Percentiles rank a stretch among this genome's conserved stretches.
Evolutionary conservation across 2,329 filamentous ascomycete genomes (phyloP).

Genomic region (Lanzia echinophila): DNA sequence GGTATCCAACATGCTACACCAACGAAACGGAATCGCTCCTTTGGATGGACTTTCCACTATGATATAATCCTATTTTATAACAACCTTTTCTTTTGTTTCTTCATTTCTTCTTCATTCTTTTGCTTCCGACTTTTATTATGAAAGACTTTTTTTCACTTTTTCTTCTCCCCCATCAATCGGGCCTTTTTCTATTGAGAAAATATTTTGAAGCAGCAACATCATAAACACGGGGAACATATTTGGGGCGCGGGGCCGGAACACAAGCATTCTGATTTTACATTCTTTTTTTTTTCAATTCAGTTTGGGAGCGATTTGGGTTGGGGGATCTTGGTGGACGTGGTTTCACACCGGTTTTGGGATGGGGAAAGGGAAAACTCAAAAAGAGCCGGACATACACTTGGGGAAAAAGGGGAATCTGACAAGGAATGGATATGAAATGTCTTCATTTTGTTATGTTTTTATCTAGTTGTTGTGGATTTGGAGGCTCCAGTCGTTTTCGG

Average conservation of each 20-base stretch:
- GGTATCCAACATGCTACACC: conserved; percentile 12
- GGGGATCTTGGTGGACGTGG: background rate
- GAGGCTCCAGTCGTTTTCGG: too few species aligned
- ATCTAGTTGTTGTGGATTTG: too few species aligned
- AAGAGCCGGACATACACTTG: background rate
- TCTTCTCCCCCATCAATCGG: background rate
- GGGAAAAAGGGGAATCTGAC: background rate
- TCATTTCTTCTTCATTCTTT: background rate
- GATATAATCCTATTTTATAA: conserved; percentile 34
- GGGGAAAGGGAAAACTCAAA: background rate
- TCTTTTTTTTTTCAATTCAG: conserved; percentile 12
- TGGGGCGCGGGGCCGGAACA: background rate
- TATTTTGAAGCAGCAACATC: background rate
- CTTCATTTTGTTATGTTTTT: background rate
- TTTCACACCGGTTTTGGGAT: background rate
- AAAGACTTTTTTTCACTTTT: conserved; percentile 1
- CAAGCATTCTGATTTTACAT: conserved; percentile 4
- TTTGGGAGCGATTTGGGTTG: background rate
- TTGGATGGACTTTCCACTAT: conserved; percentile 40
- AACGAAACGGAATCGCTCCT: conserved; percentile 26
- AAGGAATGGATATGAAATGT: background rate
- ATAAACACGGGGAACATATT: background rate
- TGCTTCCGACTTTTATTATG: background rate
- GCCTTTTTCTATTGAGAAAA: background rate
- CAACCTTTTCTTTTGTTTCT: background rate